These are phyloP conservation scores for Rickenella mellea DNA, from an alignment of 768 basidiomycete species.

Conservation along the genomic window DNA sequence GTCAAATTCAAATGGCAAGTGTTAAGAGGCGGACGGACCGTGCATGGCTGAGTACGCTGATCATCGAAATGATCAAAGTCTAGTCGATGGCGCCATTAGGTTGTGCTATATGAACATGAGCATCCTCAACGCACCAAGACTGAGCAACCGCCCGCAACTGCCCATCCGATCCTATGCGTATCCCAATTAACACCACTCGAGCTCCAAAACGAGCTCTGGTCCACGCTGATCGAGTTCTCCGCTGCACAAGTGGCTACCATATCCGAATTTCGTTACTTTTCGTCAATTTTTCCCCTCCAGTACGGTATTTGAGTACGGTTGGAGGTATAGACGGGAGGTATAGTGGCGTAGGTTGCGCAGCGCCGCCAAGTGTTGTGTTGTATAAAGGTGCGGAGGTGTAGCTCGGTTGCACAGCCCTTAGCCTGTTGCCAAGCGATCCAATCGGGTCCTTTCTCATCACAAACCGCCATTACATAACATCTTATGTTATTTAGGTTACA, in stretches of 20 bases:
- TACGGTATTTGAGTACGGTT: no score
- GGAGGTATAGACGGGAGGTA: no score
- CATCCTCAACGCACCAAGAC: slow-evolving; percentile 32
- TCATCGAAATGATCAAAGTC: background rate
- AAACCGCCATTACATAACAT: no score
- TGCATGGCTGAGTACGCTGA: background rate
- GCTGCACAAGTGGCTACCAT: slow-evolving; percentile 40
- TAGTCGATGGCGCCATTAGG: no score
- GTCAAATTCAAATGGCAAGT: background rate
- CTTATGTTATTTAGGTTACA: background rate
- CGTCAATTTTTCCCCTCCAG: no score
- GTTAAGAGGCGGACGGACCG: background rate
- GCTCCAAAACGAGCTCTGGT: slow-evolving; percentile 60
- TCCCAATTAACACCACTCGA: slow-evolving; percentile 46
- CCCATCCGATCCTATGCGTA: slow-evolving; percentile 62
- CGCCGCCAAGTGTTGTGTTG: no score
- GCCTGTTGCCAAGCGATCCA: no score
- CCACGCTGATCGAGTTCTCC: slow-evolving; percentile 36
- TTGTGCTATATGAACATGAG: background rate
- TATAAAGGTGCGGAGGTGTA: no score
- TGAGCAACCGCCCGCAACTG: slow-evolving; percentile 56
- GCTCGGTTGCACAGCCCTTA: no score
- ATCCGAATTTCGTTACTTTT: no score
- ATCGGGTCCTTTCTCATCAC: no score
- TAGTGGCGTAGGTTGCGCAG: no score